Evolutionary conservation across 805 yeast genomes (phyloP), one percentile per base, ranked within the genome.

Genomic region (Candida sakaeoensis): DNA sequence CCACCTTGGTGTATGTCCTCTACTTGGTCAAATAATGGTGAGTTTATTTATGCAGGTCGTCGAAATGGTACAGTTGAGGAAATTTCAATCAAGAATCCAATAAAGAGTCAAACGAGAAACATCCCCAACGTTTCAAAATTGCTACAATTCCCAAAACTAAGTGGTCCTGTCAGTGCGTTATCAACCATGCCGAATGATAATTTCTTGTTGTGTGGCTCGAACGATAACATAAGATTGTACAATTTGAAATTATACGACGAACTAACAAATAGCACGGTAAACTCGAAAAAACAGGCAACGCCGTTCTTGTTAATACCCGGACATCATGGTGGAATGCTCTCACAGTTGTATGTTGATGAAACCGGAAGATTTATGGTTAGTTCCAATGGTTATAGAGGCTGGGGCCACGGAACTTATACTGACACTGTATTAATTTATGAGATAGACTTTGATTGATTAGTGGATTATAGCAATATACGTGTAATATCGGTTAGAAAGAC

Each of bases 1-100:
- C 96, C 98, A 0, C 98, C 98, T 0, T 93, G 98, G 98, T 84
- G 95, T 59, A 80, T 84, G 74, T 76, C 87, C 6, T 78, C 96
- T 0, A 78, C 85, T 41, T 91, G 98, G 97, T 82, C 95, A 7
- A 68, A 69, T 37, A 82, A 83, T 52, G 99, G 99, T 8, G 81
- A 85, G 41, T 70, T 65, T 30, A 70, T 89, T 4, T 91, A 72
- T 54, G 88, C 81, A 3, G 99, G 98, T 0, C 74, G 99, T 47
- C 75, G 99, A 59, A 93, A 91, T 57, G 83, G 93, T 33, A 71
- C 82, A 1, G 88, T 91, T 4, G 96, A 91, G 50, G 87, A 82
- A 52, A 75, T 76, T 39, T 81, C 82, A 27, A 44, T 85, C 8
- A 72, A 80, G 43, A 79, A 77, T 75, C 79, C 82, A 1, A 70